Evolutionary conservation across 2,329 filamentous ascomycete species (phyloP).

Genomic region (Exophiala sp.): DNA sequence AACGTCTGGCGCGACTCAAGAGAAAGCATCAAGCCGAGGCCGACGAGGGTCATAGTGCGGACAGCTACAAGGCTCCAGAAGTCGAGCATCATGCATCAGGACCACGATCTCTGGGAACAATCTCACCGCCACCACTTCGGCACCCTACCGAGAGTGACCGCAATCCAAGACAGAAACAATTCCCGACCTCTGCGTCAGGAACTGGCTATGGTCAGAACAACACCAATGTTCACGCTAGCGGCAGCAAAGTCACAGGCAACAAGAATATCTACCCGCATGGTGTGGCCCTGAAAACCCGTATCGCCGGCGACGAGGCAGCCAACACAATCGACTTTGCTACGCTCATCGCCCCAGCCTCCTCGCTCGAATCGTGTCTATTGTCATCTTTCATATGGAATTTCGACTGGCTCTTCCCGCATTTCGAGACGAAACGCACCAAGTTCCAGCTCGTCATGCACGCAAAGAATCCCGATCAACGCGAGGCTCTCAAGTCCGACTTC

Average conservation of each 20-base stretch:
- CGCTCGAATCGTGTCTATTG: constrained; percentile 69
- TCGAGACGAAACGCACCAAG: constrained; percentile 56
- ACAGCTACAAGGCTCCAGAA: not conserved
- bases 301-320: constrained; percentile 54
- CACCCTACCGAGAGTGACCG: not conserved
- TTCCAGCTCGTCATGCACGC: constrained; percentile 60
- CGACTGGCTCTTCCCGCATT: constrained; percentile 68
- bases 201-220: constrained; percentile 4
- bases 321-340: constrained; percentile 42
- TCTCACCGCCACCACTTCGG: not conserved
- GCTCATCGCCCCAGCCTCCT: constrained; percentile 79
- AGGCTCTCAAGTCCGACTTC: constrained; percentile 37
- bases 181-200: not conserved
- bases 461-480: constrained; percentile 43
- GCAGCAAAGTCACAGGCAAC: too few species aligned
- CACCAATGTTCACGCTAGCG: constrained; percentile 16
- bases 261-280: constrained; percentile 61
- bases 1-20: constrained; percentile 64
- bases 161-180: not conserved
- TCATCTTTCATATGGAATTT: constrained; percentile 85
- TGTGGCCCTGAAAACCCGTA: constrained; percentile 75
- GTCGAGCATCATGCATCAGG: not conserved
- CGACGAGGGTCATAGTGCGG: not conserved
- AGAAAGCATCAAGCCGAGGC: constrained; percentile 53
- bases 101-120: not conserved